Conservation (phyloP, 805 yeast genomes). For the Wickerhamiella cacticola region DNA sequence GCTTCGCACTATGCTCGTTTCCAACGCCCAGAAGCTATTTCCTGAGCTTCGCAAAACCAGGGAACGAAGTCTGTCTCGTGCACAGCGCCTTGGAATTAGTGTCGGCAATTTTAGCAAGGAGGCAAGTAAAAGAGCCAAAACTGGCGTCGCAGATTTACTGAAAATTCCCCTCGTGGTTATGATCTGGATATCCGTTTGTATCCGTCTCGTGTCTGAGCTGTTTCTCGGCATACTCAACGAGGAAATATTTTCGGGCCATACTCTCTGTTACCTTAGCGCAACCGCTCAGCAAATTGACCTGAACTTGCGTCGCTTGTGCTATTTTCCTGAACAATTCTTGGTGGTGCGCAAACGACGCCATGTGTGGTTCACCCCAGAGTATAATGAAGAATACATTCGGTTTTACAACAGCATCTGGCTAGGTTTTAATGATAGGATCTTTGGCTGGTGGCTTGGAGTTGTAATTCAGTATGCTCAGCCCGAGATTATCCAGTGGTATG, state of each 20-base stretch:
- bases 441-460: constrained; percentile 54
- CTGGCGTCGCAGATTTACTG: background rate
- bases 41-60: constrained; percentile 19
- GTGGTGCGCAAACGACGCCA: constrained; percentile 36
- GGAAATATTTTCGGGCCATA: constrained; percentile 14
- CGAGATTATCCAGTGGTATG: constrained; percentile 20
- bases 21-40: constrained; percentile 23
- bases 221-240: constrained; percentile 4
- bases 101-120: constrained; percentile 11
- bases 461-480: constrained; percentile 33
- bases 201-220: constrained; percentile 1
- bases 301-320: constrained; percentile 60
- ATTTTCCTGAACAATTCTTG: constrained; percentile 67
- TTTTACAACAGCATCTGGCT: constrained; percentile 86
- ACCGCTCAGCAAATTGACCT: constrained; percentile 70
- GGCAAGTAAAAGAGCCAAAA: constrained; percentile 6
- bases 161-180: background rate
- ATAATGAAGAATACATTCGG: constrained; percentile 41
- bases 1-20: constrained; percentile 23
- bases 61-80: constrained; percentile 6
- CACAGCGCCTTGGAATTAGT: constrained; percentile 23
- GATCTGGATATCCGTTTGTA: background rate
- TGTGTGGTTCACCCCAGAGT: constrained; percentile 31
- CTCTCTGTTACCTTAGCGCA: constrained; percentile 25
- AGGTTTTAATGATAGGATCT: constrained; percentile 62